Conservation (phyloP, 2,329 filamentous ascomycete species). For the Fusarium domesticum region DNA sequence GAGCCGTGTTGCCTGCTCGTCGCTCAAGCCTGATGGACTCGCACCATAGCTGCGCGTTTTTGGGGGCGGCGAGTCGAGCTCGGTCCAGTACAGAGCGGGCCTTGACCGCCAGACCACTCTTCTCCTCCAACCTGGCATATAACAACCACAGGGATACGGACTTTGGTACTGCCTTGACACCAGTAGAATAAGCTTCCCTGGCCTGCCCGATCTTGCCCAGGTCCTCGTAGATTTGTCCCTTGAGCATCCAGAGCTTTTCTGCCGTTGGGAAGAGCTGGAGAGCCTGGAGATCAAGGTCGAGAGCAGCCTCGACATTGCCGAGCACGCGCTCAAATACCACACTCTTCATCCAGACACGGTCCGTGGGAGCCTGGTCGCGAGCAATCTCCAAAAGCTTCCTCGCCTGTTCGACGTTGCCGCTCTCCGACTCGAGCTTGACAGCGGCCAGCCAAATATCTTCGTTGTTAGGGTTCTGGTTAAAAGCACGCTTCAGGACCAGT, state of each 20-base stretch:
- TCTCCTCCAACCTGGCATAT: constrained; percentile 84
- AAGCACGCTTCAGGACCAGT: constrained; percentile 80
- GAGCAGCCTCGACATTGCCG: constrained; percentile 72
- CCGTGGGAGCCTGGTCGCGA: constrained; percentile 84
- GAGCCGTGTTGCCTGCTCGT: constrained; percentile 74
- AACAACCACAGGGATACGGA: constrained; percentile 89
- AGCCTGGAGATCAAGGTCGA: constrained; percentile 84
- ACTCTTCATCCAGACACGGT: constrained; percentile 96
- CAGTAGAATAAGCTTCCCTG: constrained; percentile 82
- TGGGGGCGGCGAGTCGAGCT: constrained; percentile 82
- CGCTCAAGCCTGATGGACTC: constrained; percentile 93
- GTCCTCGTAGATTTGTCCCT: constrained; percentile 93
- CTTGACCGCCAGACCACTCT: constrained; percentile 78
- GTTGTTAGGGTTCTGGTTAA: constrained; percentile 93
- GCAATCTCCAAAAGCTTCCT: constrained; percentile 78
- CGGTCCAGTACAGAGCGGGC: constrained; percentile 91
- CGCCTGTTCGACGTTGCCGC: constrained; percentile 76
- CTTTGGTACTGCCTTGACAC: constrained; percentile 80
- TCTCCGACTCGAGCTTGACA: constrained; percentile 93
- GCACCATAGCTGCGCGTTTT: constrained; percentile 80
- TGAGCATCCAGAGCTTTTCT: constrained; percentile 96
- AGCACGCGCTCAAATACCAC: constrained; percentile 89
- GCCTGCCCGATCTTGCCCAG: constrained; percentile 78
- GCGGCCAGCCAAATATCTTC: constrained; percentile 98
- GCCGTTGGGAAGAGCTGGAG: constrained; percentile 81